Evolutionary conservation across 805 yeast genomes (phyloP), one percentile per base, ranked within the genome.

Genomic region (Wickerhamomyces chaumierensis): DNA sequence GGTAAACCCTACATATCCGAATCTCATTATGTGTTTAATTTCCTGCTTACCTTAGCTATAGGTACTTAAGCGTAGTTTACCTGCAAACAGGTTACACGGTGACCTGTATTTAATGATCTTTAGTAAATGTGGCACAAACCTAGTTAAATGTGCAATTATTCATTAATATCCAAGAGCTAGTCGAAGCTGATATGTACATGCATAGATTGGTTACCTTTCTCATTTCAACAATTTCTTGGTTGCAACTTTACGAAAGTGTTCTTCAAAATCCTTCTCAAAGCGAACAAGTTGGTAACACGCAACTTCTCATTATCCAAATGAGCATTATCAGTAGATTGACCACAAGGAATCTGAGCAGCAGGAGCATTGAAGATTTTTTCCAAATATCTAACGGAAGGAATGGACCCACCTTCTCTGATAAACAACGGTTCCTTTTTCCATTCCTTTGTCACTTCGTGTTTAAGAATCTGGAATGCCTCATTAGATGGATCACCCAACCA

Each of bases 271-370:
- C 66, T 68, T 42, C 87, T 73, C 43, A 90, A 71, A 42, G 81
- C 84, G 51, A 78, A 75, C 51, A 88, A 66, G 53, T 90, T 90
- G 31, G 78, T 65, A 18, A 90, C 74, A 40, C 97, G 65, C 35
- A 90, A 57, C 45, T 92, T 72, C 60, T 90, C 98, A 53, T 92
- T 81, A 52, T 80, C 77, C 49, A 90, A 69, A 63, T 90, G 98
- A 1, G 96, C 97, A 52, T 86, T 85, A 57, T 92, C 97, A 33
- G 92, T 76, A 2, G 90, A 73, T 62, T 90, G 98, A 0, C 97
- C 98, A 53, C 96, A 86, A 2, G 98, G 97, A 27, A 92, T 73
- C 58, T 92, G 97, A 1, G 90, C 94, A 2, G 96, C 97, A 19
- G 85, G 84, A 3, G 97, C 95, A 38, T 69, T 59, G 47, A 90